A percentile compares a stretch with the other conserved stretches of the same genome.
Evolutionary conservation across 208 protist species (phyloP).

Genomic region (Borovskyia barvae): DNA sequence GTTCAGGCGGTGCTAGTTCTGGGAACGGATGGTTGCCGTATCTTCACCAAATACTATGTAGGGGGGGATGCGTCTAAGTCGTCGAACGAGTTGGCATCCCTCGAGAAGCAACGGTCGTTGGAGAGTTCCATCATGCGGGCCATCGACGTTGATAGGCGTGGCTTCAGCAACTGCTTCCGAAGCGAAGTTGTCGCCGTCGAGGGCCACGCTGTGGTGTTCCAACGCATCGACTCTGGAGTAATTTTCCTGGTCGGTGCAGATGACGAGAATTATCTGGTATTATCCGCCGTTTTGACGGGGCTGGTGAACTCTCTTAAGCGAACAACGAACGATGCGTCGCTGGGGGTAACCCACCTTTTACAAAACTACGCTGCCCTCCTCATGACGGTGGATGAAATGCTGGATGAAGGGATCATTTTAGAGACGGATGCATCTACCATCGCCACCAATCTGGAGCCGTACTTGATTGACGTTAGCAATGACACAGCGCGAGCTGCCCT

Average conservation of each 20-base stretch:
- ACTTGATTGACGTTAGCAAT: slow-evolving; percentile 45
- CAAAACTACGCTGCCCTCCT: slow-evolving; percentile 88
- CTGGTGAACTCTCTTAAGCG: slow-evolving; percentile 68
- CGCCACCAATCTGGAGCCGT: slow-evolving; percentile 58
- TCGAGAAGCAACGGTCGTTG: slow-evolving; percentile 69
- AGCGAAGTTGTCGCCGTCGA: slow-evolving; percentile 80
- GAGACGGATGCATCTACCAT: slow-evolving; percentile 65
- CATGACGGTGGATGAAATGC: slow-evolving; percentile 86
- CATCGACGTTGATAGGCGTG: slow-evolving; percentile 27
- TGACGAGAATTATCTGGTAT: slow-evolving; percentile 84
- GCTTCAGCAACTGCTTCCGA: slow-evolving; percentile 24
- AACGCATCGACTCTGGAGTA: slow-evolving; percentile 56
- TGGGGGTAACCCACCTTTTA: slow-evolving; percentile 57
- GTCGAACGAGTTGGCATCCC: slow-evolving; percentile 42
- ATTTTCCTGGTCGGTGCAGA: slow-evolving; percentile 79
- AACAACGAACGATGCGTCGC: slow-evolving; percentile 43
- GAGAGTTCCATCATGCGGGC: slow-evolving; percentile 56
- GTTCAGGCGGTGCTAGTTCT: slow-evolving; percentile 84
- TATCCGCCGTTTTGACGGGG: slow-evolving; percentile 58
- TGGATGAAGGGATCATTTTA: slow-evolving; percentile 90
- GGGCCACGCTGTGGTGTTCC: slow-evolving; percentile 68
- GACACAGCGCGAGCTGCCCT: slow-evolving; percentile 71
- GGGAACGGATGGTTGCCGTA: slow-evolving; percentile 49
- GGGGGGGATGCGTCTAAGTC: slow-evolving; percentile 48
- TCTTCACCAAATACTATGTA: slow-evolving; percentile 90